Evolutionary conservation across 345 rosid species (phyloP), one percentile per base, ranked within the genome.

Genomic region (Raphanus raphanistrum): DNA sequence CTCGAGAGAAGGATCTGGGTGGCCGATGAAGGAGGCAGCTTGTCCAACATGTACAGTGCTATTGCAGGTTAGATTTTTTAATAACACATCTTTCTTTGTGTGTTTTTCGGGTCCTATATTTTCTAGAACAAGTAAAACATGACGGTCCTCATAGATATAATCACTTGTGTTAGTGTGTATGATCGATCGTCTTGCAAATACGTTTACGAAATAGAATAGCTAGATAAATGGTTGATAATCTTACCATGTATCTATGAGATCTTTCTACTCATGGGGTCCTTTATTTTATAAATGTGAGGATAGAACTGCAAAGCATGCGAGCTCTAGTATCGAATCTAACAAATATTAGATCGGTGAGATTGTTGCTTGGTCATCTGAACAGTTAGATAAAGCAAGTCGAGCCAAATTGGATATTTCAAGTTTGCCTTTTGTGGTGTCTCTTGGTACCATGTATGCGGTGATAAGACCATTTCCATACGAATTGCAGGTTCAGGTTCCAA

Each of bases 11-110:
- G 89, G 81, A 75, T 83, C 96, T 73, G 96, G 94, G 61, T 87
- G 79, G 86, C 89, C 93, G 78, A 95, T 89, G 96, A 91, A 87
- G 80, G 99, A 95, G 86, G 97, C 93, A 71, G 98, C 89, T 50
- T 93, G 99, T 83, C 99, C 99, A 38, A 95, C 89, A 27, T 95
- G 99, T 82, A 95, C 99, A 3, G 97, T 95, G 41, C 99, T 88
- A 83, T 84, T 93, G 74, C 98, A 93, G 98, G 99, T 92, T 35
- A 61, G 84, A 65, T 48, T 60, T 33, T 33, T 43, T 12, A 4
- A 28, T 32, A 31, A 57, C 41, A 6, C 16, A 0, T 35, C 73
- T 45, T 57, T 63, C 62, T 31, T 58, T 74, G 61, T 72, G 32
- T 66, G 70, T 52, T 50, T 67, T 52, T 13, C 3, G 29, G 48